Evolutionary conservation across 129 eudicot genomes (phyloP).

Genomic region (Helichrysum umbraculigerum): DNA sequence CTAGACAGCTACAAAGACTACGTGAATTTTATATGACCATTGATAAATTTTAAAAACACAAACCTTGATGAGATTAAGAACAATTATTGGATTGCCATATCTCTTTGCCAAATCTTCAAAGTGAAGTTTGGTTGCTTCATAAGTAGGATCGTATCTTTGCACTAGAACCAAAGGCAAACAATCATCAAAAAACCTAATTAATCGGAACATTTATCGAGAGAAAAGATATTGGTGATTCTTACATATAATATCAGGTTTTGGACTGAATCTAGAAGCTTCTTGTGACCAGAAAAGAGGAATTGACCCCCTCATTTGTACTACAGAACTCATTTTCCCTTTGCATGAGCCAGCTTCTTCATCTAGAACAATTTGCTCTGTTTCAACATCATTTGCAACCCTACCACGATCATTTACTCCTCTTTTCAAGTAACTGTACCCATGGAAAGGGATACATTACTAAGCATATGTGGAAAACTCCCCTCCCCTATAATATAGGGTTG

Average conservation of each 20-base stretch:
- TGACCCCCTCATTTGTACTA: slow-evolving; percentile 99
- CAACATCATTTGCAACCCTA: slow-evolving; percentile 99
- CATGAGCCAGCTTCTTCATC: slow-evolving; percentile 91
- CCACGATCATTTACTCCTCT: slow-evolving; percentile 97
- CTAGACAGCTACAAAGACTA: background rate
- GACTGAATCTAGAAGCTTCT: slow-evolving; percentile 97
- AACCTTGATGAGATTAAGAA: slow-evolving; percentile 95
- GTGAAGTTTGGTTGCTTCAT: slow-evolving; percentile 90
- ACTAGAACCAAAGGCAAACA: slow-evolving; percentile 42
- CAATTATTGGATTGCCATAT: slow-evolving; percentile 93
- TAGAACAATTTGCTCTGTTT: slow-evolving; percentile 91
- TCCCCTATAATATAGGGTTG: too few relatives aligned
- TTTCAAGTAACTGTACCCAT: slow-evolving; percentile 74
- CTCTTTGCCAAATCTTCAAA: slow-evolving; percentile 84
- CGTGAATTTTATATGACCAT: background rate
- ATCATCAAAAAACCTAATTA: slow-evolving; percentile 22
- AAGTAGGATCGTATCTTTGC: slow-evolving; percentile 95
- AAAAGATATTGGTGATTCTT: slow-evolving; percentile 33
- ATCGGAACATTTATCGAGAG: slow-evolving; percentile 10
- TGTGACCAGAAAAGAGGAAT: slow-evolving; percentile 99
- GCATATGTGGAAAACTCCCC: background rate
- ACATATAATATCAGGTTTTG: slow-evolving; percentile 93
- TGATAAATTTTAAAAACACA: slow-evolving; percentile 16
- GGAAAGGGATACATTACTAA: slow-evolving; percentile 20
- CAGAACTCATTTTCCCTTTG: slow-evolving; percentile 93